Percentiles rank a stretch among this genome's conserved stretches.
These are phyloP conservation scores for Serendipita sp. DNA, from an alignment of 1,284 basidiomycete species.

Conservation along the genomic window DNA sequence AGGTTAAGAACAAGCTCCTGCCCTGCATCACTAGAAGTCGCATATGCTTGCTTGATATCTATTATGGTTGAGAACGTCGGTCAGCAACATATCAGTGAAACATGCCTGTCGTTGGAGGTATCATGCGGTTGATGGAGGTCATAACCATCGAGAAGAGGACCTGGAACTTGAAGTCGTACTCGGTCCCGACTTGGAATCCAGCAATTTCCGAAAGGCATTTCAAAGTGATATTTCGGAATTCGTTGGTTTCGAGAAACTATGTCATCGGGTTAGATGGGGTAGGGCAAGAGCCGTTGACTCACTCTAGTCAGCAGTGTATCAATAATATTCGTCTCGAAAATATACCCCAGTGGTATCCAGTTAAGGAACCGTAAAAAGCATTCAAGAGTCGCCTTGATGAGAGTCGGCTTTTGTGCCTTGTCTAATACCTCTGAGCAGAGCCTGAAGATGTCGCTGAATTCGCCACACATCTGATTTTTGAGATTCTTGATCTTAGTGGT, in stretches of 20 bases:
- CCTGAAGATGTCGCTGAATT: constrained; percentile 94
- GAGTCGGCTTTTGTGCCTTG: constrained; percentile 91
- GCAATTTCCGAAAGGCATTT: constrained; percentile 98
- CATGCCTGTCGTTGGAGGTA: constrained; percentile 79
- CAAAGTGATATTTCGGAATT: constrained; percentile 95
- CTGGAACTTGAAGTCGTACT: constrained; percentile 97
- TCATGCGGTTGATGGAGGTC: constrained; percentile 93
- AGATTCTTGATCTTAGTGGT: constrained; percentile 95
- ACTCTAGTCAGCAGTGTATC: constrained; percentile 84
- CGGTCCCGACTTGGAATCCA: constrained; percentile 85
- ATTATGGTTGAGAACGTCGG: neutral
- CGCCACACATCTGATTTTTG: constrained; percentile 95
- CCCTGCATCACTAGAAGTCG: constrained; percentile 79
- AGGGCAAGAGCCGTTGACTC: constrained; percentile 23
- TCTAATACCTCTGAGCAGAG: constrained; percentile 92
- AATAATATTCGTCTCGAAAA: constrained; percentile 97
- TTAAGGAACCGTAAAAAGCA: constrained; percentile 94
- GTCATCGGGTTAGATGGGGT: neutral
- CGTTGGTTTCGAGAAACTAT: constrained; percentile 90
- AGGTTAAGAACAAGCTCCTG: constrained; percentile 97
- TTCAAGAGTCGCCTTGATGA: constrained; percentile 93
- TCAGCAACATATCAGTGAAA: constrained; percentile 9
- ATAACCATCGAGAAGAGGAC: constrained; percentile 97
- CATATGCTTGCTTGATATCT: constrained; percentile 85
- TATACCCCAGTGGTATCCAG: constrained; percentile 98